Evolutionary conservation across 2,329 filamentous ascomycete species (phyloP).

Genomic region (Ophiostoma tasmaniense): DNA sequence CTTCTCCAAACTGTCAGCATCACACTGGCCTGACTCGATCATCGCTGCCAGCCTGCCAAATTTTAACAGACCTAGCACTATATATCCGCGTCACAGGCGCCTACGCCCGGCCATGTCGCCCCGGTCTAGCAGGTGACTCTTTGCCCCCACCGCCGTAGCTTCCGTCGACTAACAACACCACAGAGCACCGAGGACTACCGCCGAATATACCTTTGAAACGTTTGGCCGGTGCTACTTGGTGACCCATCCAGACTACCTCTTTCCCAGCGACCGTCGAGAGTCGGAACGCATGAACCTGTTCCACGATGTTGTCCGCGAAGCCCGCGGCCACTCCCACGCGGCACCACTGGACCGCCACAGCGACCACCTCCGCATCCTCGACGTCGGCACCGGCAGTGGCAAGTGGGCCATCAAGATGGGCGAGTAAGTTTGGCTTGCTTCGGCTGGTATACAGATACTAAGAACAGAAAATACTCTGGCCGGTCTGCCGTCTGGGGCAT

Average conservation of each 20-base stretch:
- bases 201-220: background rate
- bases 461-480: constrained; percentile 7
- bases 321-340: background rate
- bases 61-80: background rate
- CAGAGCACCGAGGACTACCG: background rate
- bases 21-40: no score
- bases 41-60: background rate
- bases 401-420: background rate
- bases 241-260: background rate
- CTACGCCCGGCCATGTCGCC: background rate
- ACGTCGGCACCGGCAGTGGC: background rate
- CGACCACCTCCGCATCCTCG: background rate
- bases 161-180: background rate
- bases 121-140: background rate
- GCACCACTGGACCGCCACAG: background rate
- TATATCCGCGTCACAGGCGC: background rate
- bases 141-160: background rate
- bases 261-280: background rate
- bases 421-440: background rate
- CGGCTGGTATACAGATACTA: background rate
- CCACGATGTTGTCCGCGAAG: background rate
- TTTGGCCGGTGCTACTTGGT: background rate
- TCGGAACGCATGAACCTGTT: background rate
- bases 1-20: no score
- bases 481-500: constrained; percentile 17